Evolutionary conservation across 2,329 filamentous ascomycete genomes (phyloP), one percentile per base, ranked within the genome.

Genomic region (Gnomoniopsis sp.): DNA sequence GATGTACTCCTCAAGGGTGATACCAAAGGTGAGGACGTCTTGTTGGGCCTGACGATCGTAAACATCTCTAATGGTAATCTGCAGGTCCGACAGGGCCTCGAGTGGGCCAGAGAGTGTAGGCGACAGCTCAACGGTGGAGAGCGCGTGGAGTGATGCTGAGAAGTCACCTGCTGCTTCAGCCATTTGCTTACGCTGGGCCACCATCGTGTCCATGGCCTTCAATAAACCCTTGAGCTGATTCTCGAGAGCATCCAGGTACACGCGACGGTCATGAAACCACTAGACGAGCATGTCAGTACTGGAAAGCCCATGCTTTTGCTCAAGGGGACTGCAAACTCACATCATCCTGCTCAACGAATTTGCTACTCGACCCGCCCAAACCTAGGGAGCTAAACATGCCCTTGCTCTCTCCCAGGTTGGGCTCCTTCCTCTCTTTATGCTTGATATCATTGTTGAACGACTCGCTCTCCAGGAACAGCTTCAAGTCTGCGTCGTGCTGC

Each of bases 331-430:
- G 21, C 2, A 53, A 38, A 77, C 88, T 79, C 74, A 91, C 89
- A 76, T 99, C 95, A 71, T 99, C 95, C 70, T 98, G 95, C 75
- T 99, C 95, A 43, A 99, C 87, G 75, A 99, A 99, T 74, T 99
- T 99, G 67, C 83, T 87, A 55, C 86, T 82, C 59, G 87, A 83
- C 33, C 93, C 90, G 63, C 82, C 89, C 62, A 95, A 83, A 22
- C 91, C 91, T 55, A 97, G 82, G 17, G 88, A 90, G 67, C 92
- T 91, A 67, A 98, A 85, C 78, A 98, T 88, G 55, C 95, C 93
- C 76, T 98, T 98, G 77, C 87, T 96, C 75, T 98, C 95, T 46
- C 86, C 86, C 3, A 96, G 81, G 55, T 91, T 86, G 2, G 91
- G 90, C 60, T 97, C 92, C 68, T 91, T 88, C 56, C 93, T 87